Evolutionary conservation across 1,139 yeast species (phyloP).

Genomic region (Yamadazyma trypodendri): DNA sequence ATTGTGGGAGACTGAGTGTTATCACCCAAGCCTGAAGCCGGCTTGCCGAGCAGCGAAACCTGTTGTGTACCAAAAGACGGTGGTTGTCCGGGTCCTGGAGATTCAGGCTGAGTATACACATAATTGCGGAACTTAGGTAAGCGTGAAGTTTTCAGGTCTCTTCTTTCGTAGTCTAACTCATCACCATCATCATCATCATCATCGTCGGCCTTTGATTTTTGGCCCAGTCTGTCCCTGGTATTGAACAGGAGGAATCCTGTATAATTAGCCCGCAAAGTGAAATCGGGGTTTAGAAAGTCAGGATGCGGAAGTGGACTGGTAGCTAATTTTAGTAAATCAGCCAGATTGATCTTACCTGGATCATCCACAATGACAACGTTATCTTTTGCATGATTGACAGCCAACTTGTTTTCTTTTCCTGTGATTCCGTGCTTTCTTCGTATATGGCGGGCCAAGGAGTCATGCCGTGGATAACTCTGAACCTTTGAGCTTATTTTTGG

Average conservation of each 20-base stretch:
- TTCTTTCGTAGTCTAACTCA: conserved; percentile 1
- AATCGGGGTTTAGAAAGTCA: conserved; percentile 29
- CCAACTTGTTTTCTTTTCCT: conserved; percentile 47
- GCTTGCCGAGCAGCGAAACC: no score
- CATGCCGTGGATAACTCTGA: conserved; percentile 48
- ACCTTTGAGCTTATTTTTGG: conserved; percentile 35
- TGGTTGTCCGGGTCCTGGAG: no score
- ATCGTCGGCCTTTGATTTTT: conserved; percentile 4
- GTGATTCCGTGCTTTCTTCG: conserved; percentile 48
- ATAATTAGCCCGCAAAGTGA: conserved; percentile 28
- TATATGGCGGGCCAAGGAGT: conserved; percentile 46
- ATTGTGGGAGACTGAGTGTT: no score
- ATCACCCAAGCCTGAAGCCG: no score
- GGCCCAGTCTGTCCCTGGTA: conserved; percentile 11
- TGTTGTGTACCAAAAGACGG: no score
- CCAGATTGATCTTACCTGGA: conserved; percentile 11
- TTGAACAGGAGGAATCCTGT: conserved; percentile 35
- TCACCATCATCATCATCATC: conserved; percentile 2
- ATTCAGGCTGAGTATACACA: not conserved
- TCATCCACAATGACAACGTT: conserved; percentile 42
- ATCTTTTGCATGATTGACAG: conserved; percentile 49
- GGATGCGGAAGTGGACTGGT: conserved; percentile 34
- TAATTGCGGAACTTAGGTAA: not conserved
- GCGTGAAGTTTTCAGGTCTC: not conserved
- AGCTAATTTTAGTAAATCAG: conserved; percentile 12